Percentiles rank a stretch among this genome's conserved stretches.
These are phyloP conservation scores for Candida suzukii DNA, from an alignment of 805 yeast species.

Conservation along the genomic window DNA sequence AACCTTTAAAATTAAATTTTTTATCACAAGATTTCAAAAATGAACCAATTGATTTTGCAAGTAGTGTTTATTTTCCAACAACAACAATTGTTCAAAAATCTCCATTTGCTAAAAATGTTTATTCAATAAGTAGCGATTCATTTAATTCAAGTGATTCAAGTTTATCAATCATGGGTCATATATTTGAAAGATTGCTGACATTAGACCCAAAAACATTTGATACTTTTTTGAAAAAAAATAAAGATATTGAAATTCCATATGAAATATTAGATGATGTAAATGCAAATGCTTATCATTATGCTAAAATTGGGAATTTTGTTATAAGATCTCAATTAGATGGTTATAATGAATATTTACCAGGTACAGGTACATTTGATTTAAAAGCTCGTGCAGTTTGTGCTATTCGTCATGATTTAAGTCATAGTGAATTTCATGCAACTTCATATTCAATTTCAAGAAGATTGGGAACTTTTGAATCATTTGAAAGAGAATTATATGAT, in stretches of 20 bases:
- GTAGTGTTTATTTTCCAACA: conserved; percentile 44
- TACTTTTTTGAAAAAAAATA: conserved; percentile 20
- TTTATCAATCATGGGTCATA: conserved; percentile 69
- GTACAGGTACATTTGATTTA: conserved; percentile 85
- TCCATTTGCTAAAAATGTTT: conserved; percentile 32
- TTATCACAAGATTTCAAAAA: conserved; percentile 39
- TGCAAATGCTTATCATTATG: conserved; percentile 58
- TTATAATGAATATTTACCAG: conserved; percentile 67
- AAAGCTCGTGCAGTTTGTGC: conserved; percentile 90
- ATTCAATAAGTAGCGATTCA: conserved; percentile 67
- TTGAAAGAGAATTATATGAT: conserved; percentile 73
- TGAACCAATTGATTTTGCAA: conserved; percentile 28
- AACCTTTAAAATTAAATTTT: conserved; percentile 41
- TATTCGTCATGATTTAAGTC: conserved; percentile 67
- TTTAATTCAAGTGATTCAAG: conserved; percentile 60
- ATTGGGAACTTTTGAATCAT: conserved; percentile 69
- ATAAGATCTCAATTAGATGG: conserved; percentile 93
- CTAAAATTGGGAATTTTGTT: conserved; percentile 58
- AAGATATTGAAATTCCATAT: not conserved
- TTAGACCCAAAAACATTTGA: conserved; percentile 46
- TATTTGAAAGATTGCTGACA: conserved; percentile 71
- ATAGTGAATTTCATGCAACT: conserved; percentile 45
- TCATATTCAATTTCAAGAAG: conserved; percentile 60
- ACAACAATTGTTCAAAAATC: conserved; percentile 42
- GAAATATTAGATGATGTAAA: too few species aligned